Percentiles rank a stretch among this genome's conserved stretches.
These are phyloP conservation scores for Pleurotus tuoliensis DNA, from an alignment of 768 basidiomycete genomes.

Conservation along the genomic window DNA sequence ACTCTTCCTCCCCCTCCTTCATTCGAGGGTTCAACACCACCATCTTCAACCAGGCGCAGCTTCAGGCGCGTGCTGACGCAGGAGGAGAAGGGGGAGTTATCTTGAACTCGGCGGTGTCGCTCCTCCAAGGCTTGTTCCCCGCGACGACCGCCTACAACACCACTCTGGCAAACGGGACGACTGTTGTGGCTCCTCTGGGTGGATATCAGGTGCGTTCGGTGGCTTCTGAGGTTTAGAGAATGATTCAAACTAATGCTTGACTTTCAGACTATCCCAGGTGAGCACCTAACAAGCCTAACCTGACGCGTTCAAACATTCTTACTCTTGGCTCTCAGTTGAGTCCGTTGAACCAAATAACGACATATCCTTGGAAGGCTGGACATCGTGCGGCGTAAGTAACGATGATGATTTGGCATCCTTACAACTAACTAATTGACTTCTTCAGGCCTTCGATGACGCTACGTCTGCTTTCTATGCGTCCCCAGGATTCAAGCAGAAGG, in stretches of 20 bases:
- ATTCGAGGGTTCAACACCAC: slow-evolving; percentile 40
- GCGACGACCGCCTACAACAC: slow-evolving; percentile 39
- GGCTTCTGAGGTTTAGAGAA: too few relatives aligned
- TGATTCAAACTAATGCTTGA: too few relatives aligned
- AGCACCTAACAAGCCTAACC: neutral
- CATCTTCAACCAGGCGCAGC: slow-evolving; percentile 32
- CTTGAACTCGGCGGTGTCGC: slow-evolving; percentile 59
- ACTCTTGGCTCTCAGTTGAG: slow-evolving; percentile 37
- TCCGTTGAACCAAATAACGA: slow-evolving; percentile 60
- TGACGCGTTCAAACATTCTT: too few relatives aligned
- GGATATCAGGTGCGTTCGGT: slow-evolving; percentile 52
- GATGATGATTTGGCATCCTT: neutral
- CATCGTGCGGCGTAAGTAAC: slow-evolving; percentile 48
- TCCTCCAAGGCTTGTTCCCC: slow-evolving; percentile 70
- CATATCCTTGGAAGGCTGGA: slow-evolving; percentile 63
- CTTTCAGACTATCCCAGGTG: neutral
- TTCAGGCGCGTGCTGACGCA: slow-evolving; percentile 57
- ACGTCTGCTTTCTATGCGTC: slow-evolving; percentile 56
- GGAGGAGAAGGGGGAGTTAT: slow-evolving; percentile 70
- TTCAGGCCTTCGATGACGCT: slow-evolving; percentile 43
- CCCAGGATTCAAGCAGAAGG: slow-evolving; percentile 41
- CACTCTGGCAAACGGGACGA: slow-evolving; percentile 65
- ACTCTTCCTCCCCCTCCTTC: slow-evolving; percentile 46
- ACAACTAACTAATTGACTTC: neutral
- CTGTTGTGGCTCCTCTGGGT: slow-evolving; percentile 49